These are phyloP conservation scores for Nakaseomyces uthaithaninus DNA, from an alignment of 1,139 yeast genomes.

Conservation along the genomic window DNA sequence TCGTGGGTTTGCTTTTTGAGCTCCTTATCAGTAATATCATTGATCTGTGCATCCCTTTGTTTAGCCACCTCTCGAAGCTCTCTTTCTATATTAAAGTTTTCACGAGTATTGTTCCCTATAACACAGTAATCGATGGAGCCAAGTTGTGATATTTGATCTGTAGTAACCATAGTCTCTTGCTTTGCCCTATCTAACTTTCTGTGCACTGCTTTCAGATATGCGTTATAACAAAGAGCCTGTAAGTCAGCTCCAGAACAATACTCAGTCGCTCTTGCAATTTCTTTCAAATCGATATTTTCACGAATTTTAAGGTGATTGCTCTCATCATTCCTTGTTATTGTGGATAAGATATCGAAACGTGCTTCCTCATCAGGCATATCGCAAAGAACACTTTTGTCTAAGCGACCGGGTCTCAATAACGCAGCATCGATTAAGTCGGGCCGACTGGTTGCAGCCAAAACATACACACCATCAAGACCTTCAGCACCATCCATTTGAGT, in stretches of 20 bases:
- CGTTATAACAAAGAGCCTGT: slow-evolving; percentile 88
- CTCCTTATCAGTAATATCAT: too few relatives aligned
- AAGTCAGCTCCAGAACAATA: slow-evolving; percentile 94
- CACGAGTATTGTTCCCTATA: neutral
- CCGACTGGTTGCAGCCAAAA: slow-evolving; percentile 89
- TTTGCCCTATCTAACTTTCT: slow-evolving; percentile 41
- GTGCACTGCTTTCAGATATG: slow-evolving; percentile 86
- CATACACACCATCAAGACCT: slow-evolving; percentile 93
- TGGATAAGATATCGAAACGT: slow-evolving; percentile 59
- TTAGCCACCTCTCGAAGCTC: neutral
- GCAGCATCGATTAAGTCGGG: slow-evolving; percentile 97
- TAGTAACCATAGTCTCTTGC: neutral
- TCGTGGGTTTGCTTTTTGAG: too few relatives aligned
- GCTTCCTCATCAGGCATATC: slow-evolving; percentile 72
- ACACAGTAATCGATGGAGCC: slow-evolving; percentile 2
- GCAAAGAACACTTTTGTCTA: slow-evolving; percentile 86
- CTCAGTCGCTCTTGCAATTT: slow-evolving; percentile 51
- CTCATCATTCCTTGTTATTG: slow-evolving; percentile 18
- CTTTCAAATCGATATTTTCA: slow-evolving; percentile 45
- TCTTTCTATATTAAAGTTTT: neutral
- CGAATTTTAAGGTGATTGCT: slow-evolving; percentile 41
- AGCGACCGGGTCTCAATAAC: slow-evolving; percentile 85
- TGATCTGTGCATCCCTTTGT: neutral
- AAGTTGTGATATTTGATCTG: neutral
- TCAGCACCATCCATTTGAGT: slow-evolving; percentile 99